These are phyloP conservation scores for Akanthomyces uredinophilus DNA, from an alignment of 2,329 filamentous ascomycete genomes.

Conservation along the genomic window DNA sequence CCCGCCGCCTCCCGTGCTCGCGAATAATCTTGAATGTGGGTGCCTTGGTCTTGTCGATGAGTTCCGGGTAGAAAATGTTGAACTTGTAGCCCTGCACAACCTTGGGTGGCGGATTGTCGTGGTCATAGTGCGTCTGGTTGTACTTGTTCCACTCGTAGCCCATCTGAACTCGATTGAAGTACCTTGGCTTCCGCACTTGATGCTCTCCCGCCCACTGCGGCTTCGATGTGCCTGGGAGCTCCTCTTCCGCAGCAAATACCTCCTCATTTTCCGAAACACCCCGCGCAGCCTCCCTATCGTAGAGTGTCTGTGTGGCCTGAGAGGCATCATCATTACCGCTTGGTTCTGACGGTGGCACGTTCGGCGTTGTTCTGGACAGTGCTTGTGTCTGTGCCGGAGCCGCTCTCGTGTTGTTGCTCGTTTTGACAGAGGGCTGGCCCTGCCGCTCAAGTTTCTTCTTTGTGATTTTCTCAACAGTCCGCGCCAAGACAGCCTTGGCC, in stretches of 20 bases:
- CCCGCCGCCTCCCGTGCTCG: conserved; percentile 81
- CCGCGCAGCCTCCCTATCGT: conserved; percentile 86
- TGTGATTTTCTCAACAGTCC: conserved; percentile 71
- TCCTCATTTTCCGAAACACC: conserved; percentile 93
- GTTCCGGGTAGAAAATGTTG: conserved; percentile 97
- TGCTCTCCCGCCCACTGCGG: conserved; percentile 82
- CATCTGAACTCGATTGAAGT: conserved; percentile 98
- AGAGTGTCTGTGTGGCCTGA: conserved; percentile 79
- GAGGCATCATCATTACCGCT: conserved; percentile 67
- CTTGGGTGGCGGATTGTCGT: conserved; percentile 95
- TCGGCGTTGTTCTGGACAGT: conserved; percentile 7
- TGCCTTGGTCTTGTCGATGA: conserved; percentile 90
- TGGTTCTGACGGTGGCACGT: conserved; percentile 5
- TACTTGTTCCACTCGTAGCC: conserved; percentile 99
- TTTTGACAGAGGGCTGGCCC: conserved; percentile 43
- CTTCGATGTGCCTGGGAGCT: conserved; percentile 54
- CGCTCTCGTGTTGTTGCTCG: conserved; percentile 32
- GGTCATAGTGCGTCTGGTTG: conserved; percentile 98
- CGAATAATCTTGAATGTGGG: conserved; percentile 95
- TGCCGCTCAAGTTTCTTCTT: conserved; percentile 35
- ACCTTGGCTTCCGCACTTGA: conserved; percentile 83
- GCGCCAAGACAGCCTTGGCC: conserved; percentile 76
- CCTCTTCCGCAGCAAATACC: conserved; percentile 87
- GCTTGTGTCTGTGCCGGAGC: conserved; percentile 18
- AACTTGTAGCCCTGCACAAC: conserved; percentile 99